A percentile compares a stretch with the other conserved stretches of the same genome.
Evolutionary conservation across 2,329 filamentous ascomycete genomes (phyloP).

Genomic region (Colletotrichum sansevieriae): DNA sequence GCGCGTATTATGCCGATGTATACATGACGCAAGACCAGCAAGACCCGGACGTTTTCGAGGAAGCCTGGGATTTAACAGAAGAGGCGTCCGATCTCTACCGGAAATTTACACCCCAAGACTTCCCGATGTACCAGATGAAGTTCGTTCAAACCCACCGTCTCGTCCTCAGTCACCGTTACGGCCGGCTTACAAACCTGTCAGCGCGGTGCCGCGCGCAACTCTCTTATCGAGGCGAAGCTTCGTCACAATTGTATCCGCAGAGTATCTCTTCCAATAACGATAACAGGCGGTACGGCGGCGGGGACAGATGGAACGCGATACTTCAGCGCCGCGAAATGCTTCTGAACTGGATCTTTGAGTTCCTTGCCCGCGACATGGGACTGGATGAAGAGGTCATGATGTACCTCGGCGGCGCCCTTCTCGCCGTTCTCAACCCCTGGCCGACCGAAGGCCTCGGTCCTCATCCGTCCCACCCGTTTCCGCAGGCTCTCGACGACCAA

Average conservation of each 20-base stretch:
- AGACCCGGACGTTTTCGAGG: background rate
- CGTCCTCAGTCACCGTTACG: background rate
- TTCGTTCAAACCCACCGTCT: constrained; percentile 6
- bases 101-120: background rate
- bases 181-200: background rate
- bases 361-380: constrained; percentile 30
- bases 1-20: background rate
- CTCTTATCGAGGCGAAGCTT: background rate
- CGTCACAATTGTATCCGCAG: constrained; percentile 11
- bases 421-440: constrained; percentile 37
- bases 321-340: constrained; percentile 19
- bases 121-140: constrained; percentile 13
- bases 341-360: constrained; percentile 21
- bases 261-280: background rate
- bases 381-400: constrained; percentile 34
- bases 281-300: background rate
- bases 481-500: constrained; percentile 5
- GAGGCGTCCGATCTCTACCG: background rate
- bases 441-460: background rate
- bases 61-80: background rate
- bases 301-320: constrained; percentile 7
- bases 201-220: background rate
- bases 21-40: background rate
- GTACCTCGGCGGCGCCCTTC: constrained; percentile 19
- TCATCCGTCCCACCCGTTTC: constrained; percentile 14